phyloP scores from a whole-genome alignment of 2,329 filamentous ascomycete species.

The Aspergillus niger region DNA sequence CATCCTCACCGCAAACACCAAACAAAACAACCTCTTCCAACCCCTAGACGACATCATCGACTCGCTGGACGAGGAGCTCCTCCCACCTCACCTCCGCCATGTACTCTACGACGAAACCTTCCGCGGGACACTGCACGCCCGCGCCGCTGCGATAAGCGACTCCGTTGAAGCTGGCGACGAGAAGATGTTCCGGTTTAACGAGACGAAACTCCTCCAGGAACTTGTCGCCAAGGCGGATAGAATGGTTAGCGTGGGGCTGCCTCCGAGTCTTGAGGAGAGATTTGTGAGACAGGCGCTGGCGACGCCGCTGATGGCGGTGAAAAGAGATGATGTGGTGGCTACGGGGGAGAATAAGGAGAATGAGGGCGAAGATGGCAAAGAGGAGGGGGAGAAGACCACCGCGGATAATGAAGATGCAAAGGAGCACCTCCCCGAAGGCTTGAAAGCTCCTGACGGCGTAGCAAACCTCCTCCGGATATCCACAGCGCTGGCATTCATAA shows the following conservation, averaged over 20 bases:
- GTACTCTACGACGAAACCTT: conserved; percentile 43
- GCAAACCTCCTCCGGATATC: conserved; percentile 50
- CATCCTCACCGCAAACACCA: conserved; percentile 55
- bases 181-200: conserved; percentile 77
- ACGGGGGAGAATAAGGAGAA: conserved; percentile 28
- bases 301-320: conserved; percentile 70
- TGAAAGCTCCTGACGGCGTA: conserved; percentile 38
- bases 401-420: conserved; percentile 34
- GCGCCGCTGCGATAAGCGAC: conserved; percentile 75
- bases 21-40: conserved; percentile 45
- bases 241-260: conserved; percentile 67
- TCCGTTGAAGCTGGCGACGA: conserved; percentile 81
- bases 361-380: conserved; percentile 25
- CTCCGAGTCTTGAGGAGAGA: conserved; percentile 79
- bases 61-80: conserved; percentile 37
- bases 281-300: conserved; percentile 78
- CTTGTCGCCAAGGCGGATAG: conserved; percentile 71
- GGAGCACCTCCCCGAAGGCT: conserved; percentile 25
- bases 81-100: conserved; percentile 44
- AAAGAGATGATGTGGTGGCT: conserved; percentile 53
- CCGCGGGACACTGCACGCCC: conserved; percentile 57
- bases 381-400: conserved; percentile 34
- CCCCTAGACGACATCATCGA: conserved; percentile 54
- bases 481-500: conserved; percentile 53
- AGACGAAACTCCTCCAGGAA: conserved; percentile 67